phyloP scores from a whole-genome alignment of 2,329 filamentous ascomycete species.

The Onygena corvina region DNA sequence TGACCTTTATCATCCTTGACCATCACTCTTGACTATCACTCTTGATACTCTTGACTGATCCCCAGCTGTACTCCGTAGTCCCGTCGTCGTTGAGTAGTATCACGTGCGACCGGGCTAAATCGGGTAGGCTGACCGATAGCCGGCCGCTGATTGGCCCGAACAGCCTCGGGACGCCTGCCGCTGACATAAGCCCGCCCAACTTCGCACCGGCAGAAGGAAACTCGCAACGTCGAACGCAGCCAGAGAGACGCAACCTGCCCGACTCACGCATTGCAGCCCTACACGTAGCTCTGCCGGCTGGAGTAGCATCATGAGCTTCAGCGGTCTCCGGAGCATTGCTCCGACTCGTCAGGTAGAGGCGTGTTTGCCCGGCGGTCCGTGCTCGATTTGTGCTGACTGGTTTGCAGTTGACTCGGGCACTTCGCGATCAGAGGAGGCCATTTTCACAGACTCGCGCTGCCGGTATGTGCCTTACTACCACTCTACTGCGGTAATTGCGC shows the following conservation, averaged over 20 bases:
- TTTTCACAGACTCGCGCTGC: constrained; percentile 81
- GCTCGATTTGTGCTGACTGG: neutral
- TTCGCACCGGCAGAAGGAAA: constrained; percentile 3
- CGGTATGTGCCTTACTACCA: constrained; percentile 41
- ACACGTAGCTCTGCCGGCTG: constrained; percentile 7
- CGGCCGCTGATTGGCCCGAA: constrained; percentile 25
- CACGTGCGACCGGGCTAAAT: constrained; percentile 18
- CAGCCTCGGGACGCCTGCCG: constrained; percentile 24
- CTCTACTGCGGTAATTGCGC: constrained; percentile 11
- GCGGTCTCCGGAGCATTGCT: constrained; percentile 40
- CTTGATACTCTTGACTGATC: neutral
- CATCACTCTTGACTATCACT: neutral
- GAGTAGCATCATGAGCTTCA: constrained; percentile 38
- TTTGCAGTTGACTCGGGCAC: constrained; percentile 50
- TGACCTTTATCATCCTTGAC: too few species aligned
- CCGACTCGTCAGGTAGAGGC: constrained; percentile 38
- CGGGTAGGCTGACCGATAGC: constrained; percentile 30
- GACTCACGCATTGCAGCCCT: constrained; percentile 13
- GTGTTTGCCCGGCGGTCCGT: constrained; percentile 9
- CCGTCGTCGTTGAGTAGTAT: too few species aligned
- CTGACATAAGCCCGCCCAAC: constrained; percentile 26
- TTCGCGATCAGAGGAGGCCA: constrained; percentile 55
- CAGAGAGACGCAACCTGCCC: constrained; percentile 1
- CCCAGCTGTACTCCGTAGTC: neutral
- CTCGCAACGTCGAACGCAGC: neutral